Percentiles rank a stretch among this genome's conserved stretches.
These are phyloP conservation scores for Pontederia paniculata DNA, from an alignment of 176 grass and related monocot species.

Conservation along the genomic window DNA sequence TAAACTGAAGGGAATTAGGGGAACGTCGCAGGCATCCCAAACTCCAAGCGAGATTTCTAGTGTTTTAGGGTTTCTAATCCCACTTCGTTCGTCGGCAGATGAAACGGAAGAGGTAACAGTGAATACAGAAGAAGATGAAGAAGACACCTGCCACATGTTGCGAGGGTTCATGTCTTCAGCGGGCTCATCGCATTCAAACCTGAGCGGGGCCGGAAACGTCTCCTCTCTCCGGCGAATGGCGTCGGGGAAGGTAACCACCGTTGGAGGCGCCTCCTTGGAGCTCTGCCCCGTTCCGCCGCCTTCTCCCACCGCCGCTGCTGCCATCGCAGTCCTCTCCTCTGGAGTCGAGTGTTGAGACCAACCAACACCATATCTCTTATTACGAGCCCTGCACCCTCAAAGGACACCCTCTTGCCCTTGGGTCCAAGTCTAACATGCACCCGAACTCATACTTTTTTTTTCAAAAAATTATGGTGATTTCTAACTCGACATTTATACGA, in stretches of 20 bases:
- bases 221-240: conserved; percentile 26
- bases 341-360: no score
- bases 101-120: no score
- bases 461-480: background rate
- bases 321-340: no score
- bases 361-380: no score
- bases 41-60: no score
- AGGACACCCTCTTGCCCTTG: background rate
- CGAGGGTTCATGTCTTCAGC: conserved; percentile 37
- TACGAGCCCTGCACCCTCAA: no score
- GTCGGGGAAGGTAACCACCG: conserved; percentile 41
- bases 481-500: no score
- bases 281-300: conserved; percentile 2
- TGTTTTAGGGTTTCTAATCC: no score
- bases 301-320: background rate
- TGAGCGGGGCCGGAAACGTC: conserved; percentile 34
- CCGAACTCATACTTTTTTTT: background rate
- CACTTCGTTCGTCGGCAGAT: no score
- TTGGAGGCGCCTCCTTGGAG: conserved; percentile 5
- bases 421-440: background rate
- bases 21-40: no score
- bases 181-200: conserved; percentile 42
- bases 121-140: background rate
- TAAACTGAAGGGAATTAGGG: no score
- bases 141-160: conserved; percentile 52